Percentiles rank a stretch among this genome's conserved stretches.
Conservation (phyloP, 805 yeast genomes). For the Myxozyma udenii region DNA sequence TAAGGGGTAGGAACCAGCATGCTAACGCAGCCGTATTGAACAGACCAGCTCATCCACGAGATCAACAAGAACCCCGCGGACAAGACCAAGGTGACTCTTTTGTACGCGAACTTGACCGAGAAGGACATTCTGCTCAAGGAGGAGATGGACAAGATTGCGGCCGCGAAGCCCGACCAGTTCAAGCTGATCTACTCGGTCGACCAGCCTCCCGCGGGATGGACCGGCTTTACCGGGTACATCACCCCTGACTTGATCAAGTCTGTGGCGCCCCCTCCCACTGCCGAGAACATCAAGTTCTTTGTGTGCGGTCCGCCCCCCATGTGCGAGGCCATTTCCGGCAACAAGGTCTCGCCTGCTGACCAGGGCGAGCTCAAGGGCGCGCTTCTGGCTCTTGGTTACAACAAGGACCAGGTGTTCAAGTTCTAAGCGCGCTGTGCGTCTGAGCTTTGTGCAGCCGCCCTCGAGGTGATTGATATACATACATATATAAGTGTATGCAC, state of each 20-base stretch:
- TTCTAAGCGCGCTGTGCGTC: slow-evolving; percentile 29
- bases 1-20: neutral
- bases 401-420: slow-evolving; percentile 83
- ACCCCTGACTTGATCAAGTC: slow-evolving; percentile 65
- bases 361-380: slow-evolving; percentile 94
- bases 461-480: neutral
- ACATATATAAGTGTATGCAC: no score
- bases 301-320: slow-evolving; percentile 96
- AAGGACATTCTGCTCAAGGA: slow-evolving; percentile 77
- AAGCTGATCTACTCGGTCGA: slow-evolving; percentile 77
- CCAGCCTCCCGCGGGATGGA: slow-evolving; percentile 44
- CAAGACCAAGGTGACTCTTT: slow-evolving; percentile 79
- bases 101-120: slow-evolving; percentile 74
- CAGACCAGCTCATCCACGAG: slow-evolving; percentile 67
- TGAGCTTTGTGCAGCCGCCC: neutral
- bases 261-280: slow-evolving; percentile 61
- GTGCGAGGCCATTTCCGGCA: slow-evolving; percentile 83
- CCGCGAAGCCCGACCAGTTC: slow-evolving; percentile 74
- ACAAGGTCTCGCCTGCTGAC: slow-evolving; percentile 77
- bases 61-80: slow-evolving; percentile 77
- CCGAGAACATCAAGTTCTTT: slow-evolving; percentile 67
- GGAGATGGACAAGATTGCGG: slow-evolving; percentile 65
- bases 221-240: slow-evolving; percentile 71
- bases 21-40: neutral
- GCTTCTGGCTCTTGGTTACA: slow-evolving; percentile 82